These are phyloP conservation scores for Pichia nanzhaoensis DNA, from an alignment of 805 yeast genomes.

Conservation along the genomic window DNA sequence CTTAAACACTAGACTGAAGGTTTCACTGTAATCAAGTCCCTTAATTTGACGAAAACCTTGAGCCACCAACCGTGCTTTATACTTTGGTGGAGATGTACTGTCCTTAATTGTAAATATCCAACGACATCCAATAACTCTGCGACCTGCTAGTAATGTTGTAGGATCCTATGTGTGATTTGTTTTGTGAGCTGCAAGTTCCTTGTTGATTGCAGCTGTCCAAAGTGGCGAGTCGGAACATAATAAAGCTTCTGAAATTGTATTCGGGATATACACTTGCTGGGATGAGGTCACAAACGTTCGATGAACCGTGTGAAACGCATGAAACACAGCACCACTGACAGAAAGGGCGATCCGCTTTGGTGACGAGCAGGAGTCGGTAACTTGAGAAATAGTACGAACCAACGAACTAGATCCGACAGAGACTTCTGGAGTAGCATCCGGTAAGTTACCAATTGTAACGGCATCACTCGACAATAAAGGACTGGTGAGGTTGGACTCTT, in stretches of 20 bases:
- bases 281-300: neutral
- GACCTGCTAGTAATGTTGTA: neutral
- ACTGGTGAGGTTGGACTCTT: no score
- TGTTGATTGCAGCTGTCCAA: neutral
- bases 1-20: constrained; percentile 2
- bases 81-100: constrained; percentile 2
- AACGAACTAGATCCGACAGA: neutral
- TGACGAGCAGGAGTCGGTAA: neutral
- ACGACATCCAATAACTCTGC: constrained; percentile 5
- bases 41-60: constrained; percentile 6
- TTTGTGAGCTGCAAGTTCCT: neutral
- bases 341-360: no score
- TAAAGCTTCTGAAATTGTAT: neutral
- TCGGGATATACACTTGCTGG: neutral
- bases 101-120: constrained; percentile 6
- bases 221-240: neutral
- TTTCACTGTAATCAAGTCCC: constrained; percentile 2
- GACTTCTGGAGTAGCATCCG: no score
- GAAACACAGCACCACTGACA: neutral
- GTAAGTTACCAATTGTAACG: no score
- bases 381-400: constrained; percentile 2
- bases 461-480: no score
- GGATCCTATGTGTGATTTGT: neutral
- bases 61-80: constrained; percentile 4
- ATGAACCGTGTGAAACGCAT: constrained; percentile 2